Conservation (phyloP, 257 asterid species). For the Galeopsis tetrahit region DNA sequence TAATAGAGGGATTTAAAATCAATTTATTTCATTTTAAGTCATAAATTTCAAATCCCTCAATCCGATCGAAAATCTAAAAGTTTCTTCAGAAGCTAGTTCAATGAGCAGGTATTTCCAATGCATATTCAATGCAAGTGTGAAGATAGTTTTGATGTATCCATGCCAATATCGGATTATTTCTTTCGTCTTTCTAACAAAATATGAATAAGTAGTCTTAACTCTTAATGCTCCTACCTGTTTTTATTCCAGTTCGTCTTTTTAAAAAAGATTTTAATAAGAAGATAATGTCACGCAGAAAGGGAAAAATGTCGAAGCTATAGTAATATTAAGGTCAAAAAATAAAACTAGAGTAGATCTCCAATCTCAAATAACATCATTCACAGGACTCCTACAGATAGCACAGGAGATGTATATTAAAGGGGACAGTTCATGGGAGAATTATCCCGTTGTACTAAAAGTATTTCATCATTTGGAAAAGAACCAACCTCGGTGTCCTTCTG, state of each 20-base stretch:
- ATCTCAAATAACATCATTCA: neutral
- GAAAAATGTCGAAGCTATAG: neutral
- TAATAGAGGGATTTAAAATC: neutral
- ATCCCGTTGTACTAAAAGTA: neutral
- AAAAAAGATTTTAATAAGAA: neutral
- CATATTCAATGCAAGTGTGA: neutral
- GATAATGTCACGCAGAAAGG: neutral
- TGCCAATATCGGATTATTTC: neutral
- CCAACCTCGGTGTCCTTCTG: constrained; percentile 78
- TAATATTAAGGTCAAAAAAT: neutral
- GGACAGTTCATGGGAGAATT: neutral
- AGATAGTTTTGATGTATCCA: neutral
- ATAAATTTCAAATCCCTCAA: neutral
- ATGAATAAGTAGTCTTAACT: neutral
- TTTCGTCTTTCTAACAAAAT: neutral
- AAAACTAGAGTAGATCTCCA: neutral
- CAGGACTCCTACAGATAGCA: neutral
- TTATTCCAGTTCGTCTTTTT: neutral
- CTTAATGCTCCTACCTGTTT: neutral
- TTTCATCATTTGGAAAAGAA: constrained; percentile 21
- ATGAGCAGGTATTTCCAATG: neutral
- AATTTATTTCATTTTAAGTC: neutral
- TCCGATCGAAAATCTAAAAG: neutral
- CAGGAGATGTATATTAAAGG: neutral
- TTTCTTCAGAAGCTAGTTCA: neutral